Conservation (phyloP, 1,139 yeast genomes). For the Lodderomyces theae region DNA sequence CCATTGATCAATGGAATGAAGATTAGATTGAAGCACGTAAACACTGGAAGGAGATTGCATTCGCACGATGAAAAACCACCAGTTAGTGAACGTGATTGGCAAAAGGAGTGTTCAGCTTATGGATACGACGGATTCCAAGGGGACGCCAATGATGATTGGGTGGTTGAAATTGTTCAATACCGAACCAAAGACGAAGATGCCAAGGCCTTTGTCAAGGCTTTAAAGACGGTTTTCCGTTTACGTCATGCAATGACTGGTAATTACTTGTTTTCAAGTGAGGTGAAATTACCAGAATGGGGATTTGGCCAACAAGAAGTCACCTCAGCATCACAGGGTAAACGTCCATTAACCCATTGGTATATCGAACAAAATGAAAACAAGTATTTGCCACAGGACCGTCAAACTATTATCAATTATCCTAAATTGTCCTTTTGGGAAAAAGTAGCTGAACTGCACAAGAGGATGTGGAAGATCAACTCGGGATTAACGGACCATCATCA, state of each 20-base stretch:
- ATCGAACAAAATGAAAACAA: slow-evolving; percentile 70
- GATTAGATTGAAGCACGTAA: slow-evolving; percentile 70
- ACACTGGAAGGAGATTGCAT: slow-evolving; percentile 79
- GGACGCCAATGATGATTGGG: slow-evolving; percentile 93
- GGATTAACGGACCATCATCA: slow-evolving; percentile 82
- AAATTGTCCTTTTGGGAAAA: slow-evolving; percentile 64
- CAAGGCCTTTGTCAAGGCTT: slow-evolving; percentile 63
- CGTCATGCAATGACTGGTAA: slow-evolving; percentile 90
- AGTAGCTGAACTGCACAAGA: slow-evolving; percentile 72
- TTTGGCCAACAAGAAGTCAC: slow-evolving; percentile 97
- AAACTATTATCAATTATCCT: slow-evolving; percentile 53
- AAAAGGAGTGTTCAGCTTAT: slow-evolving; percentile 88
- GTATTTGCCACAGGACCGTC: slow-evolving; percentile 21
- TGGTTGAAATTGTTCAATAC: slow-evolving; percentile 76
- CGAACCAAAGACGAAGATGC: slow-evolving; percentile 58
- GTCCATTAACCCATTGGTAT: slow-evolving; percentile 79
- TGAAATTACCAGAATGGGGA: slow-evolving; percentile 89
- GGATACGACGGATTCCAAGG: slow-evolving; percentile 91
- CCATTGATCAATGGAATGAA: slow-evolving; percentile 75
- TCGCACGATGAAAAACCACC: slow-evolving; percentile 96
- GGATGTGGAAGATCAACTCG: slow-evolving; percentile 89
- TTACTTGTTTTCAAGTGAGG: slow-evolving; percentile 81
- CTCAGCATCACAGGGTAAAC: slow-evolving; percentile 78
- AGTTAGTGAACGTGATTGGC: slow-evolving; percentile 91
- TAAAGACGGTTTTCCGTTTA: slow-evolving; percentile 81